Evolutionary conservation across 2,329 filamentous ascomycete genomes (phyloP).

Genomic region (Xylaria sp.): DNA sequence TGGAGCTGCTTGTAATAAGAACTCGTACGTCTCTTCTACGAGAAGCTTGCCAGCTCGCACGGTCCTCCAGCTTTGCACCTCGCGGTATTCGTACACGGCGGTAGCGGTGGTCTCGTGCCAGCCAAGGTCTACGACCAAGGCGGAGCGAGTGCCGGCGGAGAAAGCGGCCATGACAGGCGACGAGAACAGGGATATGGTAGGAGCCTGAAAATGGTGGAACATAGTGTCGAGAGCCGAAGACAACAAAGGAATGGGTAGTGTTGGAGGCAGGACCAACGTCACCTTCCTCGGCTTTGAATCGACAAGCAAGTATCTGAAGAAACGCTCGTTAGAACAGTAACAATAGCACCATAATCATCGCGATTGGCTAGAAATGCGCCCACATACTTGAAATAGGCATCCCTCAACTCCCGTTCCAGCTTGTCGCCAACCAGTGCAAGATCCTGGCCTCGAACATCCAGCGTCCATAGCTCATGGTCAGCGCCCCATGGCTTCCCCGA

Average conservation of each 20-base stretch:
- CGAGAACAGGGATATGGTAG: slow-evolving; percentile 83
- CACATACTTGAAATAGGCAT: slow-evolving; percentile 82
- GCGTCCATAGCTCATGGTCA: slow-evolving; percentile 80
- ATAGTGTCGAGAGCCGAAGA: slow-evolving; percentile 80
- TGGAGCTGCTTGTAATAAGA: slow-evolving; percentile 63
- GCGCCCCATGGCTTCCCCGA: slow-evolving; percentile 68
- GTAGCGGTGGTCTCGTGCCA: slow-evolving; percentile 92
- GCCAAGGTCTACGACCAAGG: slow-evolving; percentile 87
- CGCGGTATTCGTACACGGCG: slow-evolving; percentile 89
- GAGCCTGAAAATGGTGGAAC: slow-evolving; percentile 83
- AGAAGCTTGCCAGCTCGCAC: slow-evolving; percentile 79
- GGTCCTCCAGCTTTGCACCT: slow-evolving; percentile 76
- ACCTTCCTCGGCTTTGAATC: slow-evolving; percentile 81
- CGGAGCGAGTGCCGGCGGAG: slow-evolving; percentile 86
- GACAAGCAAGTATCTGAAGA: slow-evolving; percentile 68
- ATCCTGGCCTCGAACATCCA: slow-evolving; percentile 78
- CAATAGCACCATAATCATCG: not conserved
- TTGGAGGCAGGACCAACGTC: slow-evolving; percentile 79
- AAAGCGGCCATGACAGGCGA: slow-evolving; percentile 78
- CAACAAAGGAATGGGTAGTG: slow-evolving; percentile 80
- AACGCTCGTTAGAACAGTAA: slow-evolving; percentile 6
- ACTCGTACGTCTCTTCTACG: slow-evolving; percentile 73
- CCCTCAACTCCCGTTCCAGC: slow-evolving; percentile 82
- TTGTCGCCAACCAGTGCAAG: slow-evolving; percentile 86
- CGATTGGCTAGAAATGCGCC: not conserved